Percentiles rank a stretch among this genome's conserved stretches.
Conservation (phyloP, 805 yeast species). For the Clavispora phyllophila region DNA sequence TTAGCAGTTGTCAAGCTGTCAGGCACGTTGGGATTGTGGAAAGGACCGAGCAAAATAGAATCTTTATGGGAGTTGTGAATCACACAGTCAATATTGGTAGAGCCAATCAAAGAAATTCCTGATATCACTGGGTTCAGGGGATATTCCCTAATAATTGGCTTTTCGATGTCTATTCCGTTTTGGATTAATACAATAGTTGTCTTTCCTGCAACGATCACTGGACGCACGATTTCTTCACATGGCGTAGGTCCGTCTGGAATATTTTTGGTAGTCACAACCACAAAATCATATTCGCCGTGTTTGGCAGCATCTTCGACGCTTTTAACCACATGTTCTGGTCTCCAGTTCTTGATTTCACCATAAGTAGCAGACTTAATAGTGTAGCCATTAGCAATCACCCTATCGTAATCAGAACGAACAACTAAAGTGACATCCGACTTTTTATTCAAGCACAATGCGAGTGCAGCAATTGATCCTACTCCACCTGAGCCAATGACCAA, state of each 20-base stretch:
- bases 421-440: slow-evolving; percentile 13
- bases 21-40: slow-evolving; percentile 26
- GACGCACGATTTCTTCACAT: slow-evolving; percentile 39
- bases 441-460: slow-evolving; percentile 8
- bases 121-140: slow-evolving; percentile 51
- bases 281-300: slow-evolving; percentile 23
- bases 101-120: slow-evolving; percentile 61
- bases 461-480: slow-evolving; percentile 16
- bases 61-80: slow-evolving; percentile 50
- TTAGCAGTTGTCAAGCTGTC: slow-evolving; percentile 9
- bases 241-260: slow-evolving; percentile 29
- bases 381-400: slow-evolving; percentile 10
- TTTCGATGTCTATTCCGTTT: slow-evolving; percentile 62
- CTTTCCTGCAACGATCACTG: slow-evolving; percentile 14
- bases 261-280: slow-evolving; percentile 31
- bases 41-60: slow-evolving; percentile 46
- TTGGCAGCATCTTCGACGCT: slow-evolving; percentile 11
- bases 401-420: slow-evolving; percentile 14
- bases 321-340: slow-evolving; percentile 9
- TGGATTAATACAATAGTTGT: slow-evolving; percentile 56
- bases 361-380: slow-evolving; percentile 12
- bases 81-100: slow-evolving; percentile 46
- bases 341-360: slow-evolving; percentile 12
- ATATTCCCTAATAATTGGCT: slow-evolving; percentile 46
- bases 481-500: slow-evolving; percentile 18